Percentiles rank a stretch among this genome's conserved stretches.
Evolutionary conservation across 306 rosid genomes (phyloP).

Genomic region (Castanospermum australe): DNA sequence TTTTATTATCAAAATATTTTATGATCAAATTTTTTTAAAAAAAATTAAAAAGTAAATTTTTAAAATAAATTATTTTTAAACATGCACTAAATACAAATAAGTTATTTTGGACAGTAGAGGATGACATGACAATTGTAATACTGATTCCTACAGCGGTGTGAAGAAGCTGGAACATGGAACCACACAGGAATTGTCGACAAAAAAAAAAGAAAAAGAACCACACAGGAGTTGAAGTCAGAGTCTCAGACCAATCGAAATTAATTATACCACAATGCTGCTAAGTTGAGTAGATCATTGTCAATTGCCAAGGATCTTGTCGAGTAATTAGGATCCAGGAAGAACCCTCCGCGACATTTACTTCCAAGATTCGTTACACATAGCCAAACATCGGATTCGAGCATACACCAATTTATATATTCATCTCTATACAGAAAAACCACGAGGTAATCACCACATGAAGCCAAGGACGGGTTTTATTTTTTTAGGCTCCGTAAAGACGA

Average conservation of each 20-base stretch:
- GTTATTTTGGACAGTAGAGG: too few relatives aligned
- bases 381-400: slow-evolving; percentile 33
- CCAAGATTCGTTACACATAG: slow-evolving; percentile 6
- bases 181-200: not conserved
- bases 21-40: too few relatives aligned
- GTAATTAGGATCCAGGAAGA: slow-evolving; percentile 1
- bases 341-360: slow-evolving; percentile 10
- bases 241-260: not conserved
- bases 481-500: not conserved
- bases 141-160: too few relatives aligned
- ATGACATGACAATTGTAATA: too few relatives aligned
- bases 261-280: not conserved
- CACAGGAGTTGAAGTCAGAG: not conserved
- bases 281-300: not conserved
- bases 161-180: not conserved
- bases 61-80: too few relatives aligned
- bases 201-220: too few relatives aligned
- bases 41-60: too few relatives aligned
- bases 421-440: not conserved
- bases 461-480: not conserved
- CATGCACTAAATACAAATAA: too few relatives aligned
- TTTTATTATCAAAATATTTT: too few relatives aligned
- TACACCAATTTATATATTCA: slow-evolving; percentile 5
- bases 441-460: not conserved
- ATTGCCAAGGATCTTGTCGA: not conserved